Conservation (phyloP, 192 early-diverging fungal genomes). For the Allomyces macrogynus region DNA sequence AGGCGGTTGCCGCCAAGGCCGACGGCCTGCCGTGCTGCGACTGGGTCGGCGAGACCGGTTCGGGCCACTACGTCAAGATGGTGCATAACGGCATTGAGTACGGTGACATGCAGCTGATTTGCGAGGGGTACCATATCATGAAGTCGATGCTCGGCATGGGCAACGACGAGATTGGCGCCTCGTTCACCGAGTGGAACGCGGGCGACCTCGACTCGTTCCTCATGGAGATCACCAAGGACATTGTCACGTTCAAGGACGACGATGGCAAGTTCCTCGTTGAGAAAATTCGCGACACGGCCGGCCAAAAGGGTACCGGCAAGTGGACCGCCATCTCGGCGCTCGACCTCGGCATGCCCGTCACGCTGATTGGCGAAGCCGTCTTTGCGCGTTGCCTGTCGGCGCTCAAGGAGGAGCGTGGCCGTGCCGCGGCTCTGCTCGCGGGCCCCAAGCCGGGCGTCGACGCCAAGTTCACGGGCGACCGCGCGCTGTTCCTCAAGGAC, state of each 20-base stretch:
- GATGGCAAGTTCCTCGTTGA: conserved; percentile 73
- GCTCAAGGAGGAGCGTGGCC: conserved; percentile 86
- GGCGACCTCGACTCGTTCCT: conserved; percentile 91
- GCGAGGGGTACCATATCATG: conserved; percentile 85
- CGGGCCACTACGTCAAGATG: conserved; percentile 99
- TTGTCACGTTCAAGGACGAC: conserved; percentile 77
- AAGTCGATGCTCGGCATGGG: conserved; percentile 61
- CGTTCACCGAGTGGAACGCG: conserved; percentile 91
- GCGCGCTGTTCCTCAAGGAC: conserved; percentile 70
- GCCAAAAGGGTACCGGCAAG: conserved; percentile 95
- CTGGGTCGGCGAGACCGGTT: conserved; percentile 93
- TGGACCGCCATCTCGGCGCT: conserved; percentile 94
- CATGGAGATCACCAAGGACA: conserved; percentile 87
- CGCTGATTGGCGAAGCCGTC: conserved; percentile 94
- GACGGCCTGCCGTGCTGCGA: conserved; percentile 86
- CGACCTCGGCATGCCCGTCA: conserved; percentile 89
- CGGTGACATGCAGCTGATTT: conserved; percentile 98
- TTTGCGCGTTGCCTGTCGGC: conserved; percentile 91
- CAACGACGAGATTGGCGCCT: conserved; percentile 72
- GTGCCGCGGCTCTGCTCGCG: conserved; percentile 63
- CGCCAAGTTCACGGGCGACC: conserved; percentile 59
- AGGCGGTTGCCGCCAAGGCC: conserved; percentile 80
- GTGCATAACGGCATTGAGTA: conserved; percentile 99
- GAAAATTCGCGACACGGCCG: conserved; percentile 90
- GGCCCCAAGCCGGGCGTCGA: conserved; percentile 32